Base-by-base conservation (phyloP, 441 rosid genomes). In the Arabidopsis hybrid region DNA sequence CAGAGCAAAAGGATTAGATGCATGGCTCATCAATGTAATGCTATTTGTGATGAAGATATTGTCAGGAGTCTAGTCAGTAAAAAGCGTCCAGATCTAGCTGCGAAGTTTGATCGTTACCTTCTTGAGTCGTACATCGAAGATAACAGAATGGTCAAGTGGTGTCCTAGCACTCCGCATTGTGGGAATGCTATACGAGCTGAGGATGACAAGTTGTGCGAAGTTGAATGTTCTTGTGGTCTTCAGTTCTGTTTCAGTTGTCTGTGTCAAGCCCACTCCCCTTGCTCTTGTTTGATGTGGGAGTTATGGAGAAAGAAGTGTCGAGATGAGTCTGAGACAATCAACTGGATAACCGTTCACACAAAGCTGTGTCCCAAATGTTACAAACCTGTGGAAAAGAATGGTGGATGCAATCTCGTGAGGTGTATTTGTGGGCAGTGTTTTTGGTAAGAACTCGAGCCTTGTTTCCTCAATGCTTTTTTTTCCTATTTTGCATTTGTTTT, bases 271-370 rank as follows among this genome's bases (percentile, higher is more conserved):
- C 98, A 93, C 66, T 93, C 98, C 0, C 98, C 98, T 39, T 93
- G 98, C 80, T 91, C 98, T 21, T 93, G 98, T 79, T 63, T 78
- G 58, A 93, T 93, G 92, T 93, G 98, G 98, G 87, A 91, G 56
- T 83, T 78, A 4, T 93, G 98, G 98, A 71, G 79, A 65, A 91
- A 91, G 85, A 93, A 91, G 74, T 89, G 93, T 70, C 85, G 70
- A 32, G 97, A 93, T 77, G 92, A 87, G 81, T 89, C 93, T 4
- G 94, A 86, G 78, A 85, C 97, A 0, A 89, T 88, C 50, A 91
- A 88, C 57, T 91, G 97, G 93, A 86, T 93, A n/a, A 86, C 93
- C n/a, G 89, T 87, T 35, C 89, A 93, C 65, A 89, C 97, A 1
- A 91, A 91, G 84, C 88, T 86, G 13, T 93, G 98, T 63, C 97